Evolutionary conservation across 1,284 basidiomycete species (phyloP).

Genomic region (Cryptococcus floricola): DNA sequence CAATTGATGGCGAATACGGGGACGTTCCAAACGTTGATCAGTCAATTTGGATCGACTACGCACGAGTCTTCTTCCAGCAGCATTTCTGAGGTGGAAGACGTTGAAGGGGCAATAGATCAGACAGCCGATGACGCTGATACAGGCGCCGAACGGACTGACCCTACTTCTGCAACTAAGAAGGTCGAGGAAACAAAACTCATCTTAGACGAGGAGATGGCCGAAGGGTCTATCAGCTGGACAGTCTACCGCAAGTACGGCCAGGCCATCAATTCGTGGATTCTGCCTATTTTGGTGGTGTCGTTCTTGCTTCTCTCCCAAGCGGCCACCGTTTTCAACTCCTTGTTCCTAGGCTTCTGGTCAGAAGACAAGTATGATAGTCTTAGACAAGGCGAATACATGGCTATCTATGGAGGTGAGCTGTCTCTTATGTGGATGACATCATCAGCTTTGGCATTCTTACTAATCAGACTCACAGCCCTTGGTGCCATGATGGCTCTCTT

Average conservation of each 20-base stretch:
- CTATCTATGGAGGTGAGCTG: slow-evolving; percentile 26
- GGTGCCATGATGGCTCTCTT: slow-evolving; percentile 5
- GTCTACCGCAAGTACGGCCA: slow-evolving; percentile 23
- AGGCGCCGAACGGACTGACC: no score
- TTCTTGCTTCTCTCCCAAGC: slow-evolving; percentile 22
- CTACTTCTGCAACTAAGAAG: background rate
- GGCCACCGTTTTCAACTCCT: slow-evolving; percentile 10
- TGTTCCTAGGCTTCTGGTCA: slow-evolving; percentile 39
- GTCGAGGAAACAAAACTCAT: slow-evolving; percentile 6
- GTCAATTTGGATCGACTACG: slow-evolving; percentile 7
- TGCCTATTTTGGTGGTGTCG: slow-evolving; percentile 3
- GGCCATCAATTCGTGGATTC: slow-evolving; percentile 14
- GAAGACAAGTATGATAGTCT: slow-evolving; percentile 21
- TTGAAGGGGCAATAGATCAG: background rate
- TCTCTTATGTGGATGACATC: background rate
- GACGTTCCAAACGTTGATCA: slow-evolving; percentile 9
- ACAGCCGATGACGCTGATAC: background rate
- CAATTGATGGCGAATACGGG: slow-evolving; percentile 1
- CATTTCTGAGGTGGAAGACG: background rate
- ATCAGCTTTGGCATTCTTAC: no score
- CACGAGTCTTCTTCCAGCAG: background rate
- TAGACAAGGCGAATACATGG: slow-evolving; percentile 30
- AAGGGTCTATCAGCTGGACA: slow-evolving; percentile 22
- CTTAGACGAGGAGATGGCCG: slow-evolving; percentile 32
- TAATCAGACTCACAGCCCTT: background rate